These are phyloP conservation scores for Curvularia sp. DNA, from an alignment of 2,329 filamentous ascomycete genomes.

Conservation along the genomic window DNA sequence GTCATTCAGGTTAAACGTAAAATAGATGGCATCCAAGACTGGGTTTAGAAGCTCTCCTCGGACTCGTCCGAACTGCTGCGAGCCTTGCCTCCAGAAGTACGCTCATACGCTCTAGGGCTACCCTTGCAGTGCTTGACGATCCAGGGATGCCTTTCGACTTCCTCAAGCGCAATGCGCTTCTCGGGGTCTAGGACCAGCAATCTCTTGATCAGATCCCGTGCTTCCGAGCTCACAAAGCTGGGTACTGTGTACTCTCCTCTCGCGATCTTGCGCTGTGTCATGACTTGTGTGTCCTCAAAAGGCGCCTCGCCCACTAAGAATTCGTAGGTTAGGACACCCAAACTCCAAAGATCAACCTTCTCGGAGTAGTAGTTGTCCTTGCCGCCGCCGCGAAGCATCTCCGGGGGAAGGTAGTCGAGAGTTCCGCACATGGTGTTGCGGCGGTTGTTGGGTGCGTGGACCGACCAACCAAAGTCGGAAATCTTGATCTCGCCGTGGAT, in stretches of 20 bases:
- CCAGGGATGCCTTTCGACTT: conserved; percentile 92
- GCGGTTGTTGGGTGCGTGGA: conserved; percentile 94
- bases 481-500: conserved; percentile 99
- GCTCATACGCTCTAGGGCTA: conserved; percentile 46
- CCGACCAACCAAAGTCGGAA: conserved; percentile 97
- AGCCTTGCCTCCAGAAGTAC: conserved; percentile 39
- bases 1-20: conserved; percentile 28
- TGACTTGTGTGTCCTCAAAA: conserved; percentile 92
- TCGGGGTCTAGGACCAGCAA: conserved; percentile 89
- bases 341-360: conserved; percentile 95
- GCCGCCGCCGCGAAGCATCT: conserved; percentile 88
- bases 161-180: conserved; percentile 87
- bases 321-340: conserved; percentile 95
- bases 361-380: conserved; percentile 90
- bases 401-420: conserved; percentile 93
- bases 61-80: conserved; percentile 36
- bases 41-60: conserved; percentile 31
- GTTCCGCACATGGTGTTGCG: conserved; percentile 97
- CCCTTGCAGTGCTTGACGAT: conserved; percentile 88
- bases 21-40: conserved; percentile 15
- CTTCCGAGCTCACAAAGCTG: conserved; percentile 87
- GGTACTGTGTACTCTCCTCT: conserved; percentile 92
- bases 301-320: conserved; percentile 95
- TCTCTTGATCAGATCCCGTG: conserved; percentile 88
- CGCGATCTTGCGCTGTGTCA: conserved; percentile 91